Evolutionary conservation across 73 alveolate species (phyloP), one percentile per base, ranked within the genome.

Genomic region (Paraurostyla sp.): DNA sequence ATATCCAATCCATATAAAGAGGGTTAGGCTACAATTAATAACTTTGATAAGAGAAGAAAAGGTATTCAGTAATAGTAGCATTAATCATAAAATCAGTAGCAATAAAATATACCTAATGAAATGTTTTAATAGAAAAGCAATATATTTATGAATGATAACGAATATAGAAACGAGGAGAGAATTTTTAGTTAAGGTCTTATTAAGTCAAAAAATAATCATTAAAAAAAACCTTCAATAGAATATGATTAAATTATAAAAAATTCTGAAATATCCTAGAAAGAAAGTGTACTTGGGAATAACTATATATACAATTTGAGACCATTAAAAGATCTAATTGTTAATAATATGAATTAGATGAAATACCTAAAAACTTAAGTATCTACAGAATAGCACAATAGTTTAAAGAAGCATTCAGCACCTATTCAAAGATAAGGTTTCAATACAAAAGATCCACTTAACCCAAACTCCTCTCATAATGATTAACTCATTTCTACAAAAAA

Each of bases 1-100:
- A n/a, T n/a, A n/a, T n/a, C n/a, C n/a, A 65, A 65, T 30, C 82
- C 82, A 2, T 65, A 65, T 40, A 6, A 0, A 13, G 82, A 65
- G 46, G 41, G 25, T 38, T 36, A 15, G 25, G n/a, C n/a, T n/a
- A n/a, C n/a, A n/a, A n/a, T n/a, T n/a, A n/a, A n/a, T n/a, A 65
- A 65, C 38, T 36, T 32, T 65, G 58, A 65, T 15, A 38, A 38
- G 36, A 3, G 58, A 1, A 3, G 58, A 38, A 65, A 38, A 38
- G 16, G 41, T 36, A 65, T 40, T 22, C 6, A 65, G 29, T 36
- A 65, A 36, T 18, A 65, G n/a, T 13, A n/a, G n/a, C n/a, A n/a
- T n/a, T n/a, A n/a, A n/a, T n/a, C n/a, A n/a, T n/a, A n/a, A n/a
- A n/a, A n/a, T n/a, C n/a, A n/a, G n/a, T n/a, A n/a, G n/a, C n/a